Conservation (phyloP, 306 rosid species). For the Acmispon strigosus region DNA sequence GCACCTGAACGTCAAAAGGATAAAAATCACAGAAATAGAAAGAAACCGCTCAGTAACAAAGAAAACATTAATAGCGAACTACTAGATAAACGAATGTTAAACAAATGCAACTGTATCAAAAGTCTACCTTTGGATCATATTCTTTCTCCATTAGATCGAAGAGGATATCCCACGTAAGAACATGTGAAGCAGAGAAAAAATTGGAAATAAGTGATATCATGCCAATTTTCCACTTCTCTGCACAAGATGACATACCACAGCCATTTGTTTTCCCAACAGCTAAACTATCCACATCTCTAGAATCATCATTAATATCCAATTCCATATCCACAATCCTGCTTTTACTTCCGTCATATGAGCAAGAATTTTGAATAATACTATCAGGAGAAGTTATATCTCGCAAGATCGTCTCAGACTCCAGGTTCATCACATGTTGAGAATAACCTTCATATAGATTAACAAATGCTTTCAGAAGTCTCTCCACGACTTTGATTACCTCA, state of each 20-base stretch:
- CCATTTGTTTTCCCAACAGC: constrained; percentile 31
- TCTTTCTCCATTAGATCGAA: constrained; percentile 60
- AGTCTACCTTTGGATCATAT: constrained; percentile 56
- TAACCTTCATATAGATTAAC: constrained; percentile 53
- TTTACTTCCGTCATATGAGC: constrained; percentile 33
- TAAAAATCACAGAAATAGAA: neutral
- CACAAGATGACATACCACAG: constrained; percentile 35
- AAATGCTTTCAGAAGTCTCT: constrained; percentile 62
- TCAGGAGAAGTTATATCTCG: constrained; percentile 41
- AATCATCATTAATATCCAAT: constrained; percentile 64
- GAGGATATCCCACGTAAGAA: constrained; percentile 62
- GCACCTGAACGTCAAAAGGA: constrained; percentile 46
- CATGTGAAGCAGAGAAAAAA: constrained; percentile 58
- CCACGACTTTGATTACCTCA: constrained; percentile 44
- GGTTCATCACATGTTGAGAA: constrained; percentile 36
- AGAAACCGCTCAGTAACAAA: neutral
- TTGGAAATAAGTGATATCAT: constrained; percentile 56
- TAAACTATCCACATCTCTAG: constrained; percentile 53
- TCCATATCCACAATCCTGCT: constrained; percentile 77
- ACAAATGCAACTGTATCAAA: neutral
- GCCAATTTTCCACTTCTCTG: constrained; percentile 60
- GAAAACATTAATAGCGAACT: neutral
- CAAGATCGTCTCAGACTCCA: constrained; percentile 32
- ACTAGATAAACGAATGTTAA: neutral
- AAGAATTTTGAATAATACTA: constrained; percentile 24